These are phyloP conservation scores for Alopecurus myosuroides DNA, from an alignment of 176 grass and related monocot species.

Conservation along the genomic window DNA sequence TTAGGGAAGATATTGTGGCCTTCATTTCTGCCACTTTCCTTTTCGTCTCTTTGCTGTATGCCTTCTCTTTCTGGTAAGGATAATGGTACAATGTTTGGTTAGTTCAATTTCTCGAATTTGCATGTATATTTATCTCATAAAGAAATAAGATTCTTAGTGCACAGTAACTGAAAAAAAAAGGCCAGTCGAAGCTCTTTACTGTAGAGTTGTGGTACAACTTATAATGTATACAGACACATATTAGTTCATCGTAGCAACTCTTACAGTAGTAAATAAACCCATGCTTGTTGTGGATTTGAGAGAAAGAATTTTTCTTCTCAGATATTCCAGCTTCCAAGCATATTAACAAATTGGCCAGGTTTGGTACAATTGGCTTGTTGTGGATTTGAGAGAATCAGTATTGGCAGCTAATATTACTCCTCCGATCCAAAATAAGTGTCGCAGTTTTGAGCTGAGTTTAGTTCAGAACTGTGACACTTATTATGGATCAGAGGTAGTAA, in stretches of 20 bases:
- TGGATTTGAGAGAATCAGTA: neutral
- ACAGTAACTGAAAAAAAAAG: neutral
- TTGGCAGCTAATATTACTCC: neutral
- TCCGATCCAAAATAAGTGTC: too few relatives aligned
- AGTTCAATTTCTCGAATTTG: neutral
- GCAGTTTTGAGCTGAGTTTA: too few relatives aligned
- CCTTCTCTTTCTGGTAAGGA: conserved; percentile 78
- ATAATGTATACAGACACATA: neutral
- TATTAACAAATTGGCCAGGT: neutral
- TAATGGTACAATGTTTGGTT: neutral
- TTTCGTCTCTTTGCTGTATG: conserved; percentile 48
- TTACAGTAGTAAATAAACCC: neutral
- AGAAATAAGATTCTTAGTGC: neutral
- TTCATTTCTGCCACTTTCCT: conserved; percentile 64
- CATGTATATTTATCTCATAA: neutral
- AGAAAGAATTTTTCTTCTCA: too few relatives aligned
- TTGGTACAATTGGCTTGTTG: neutral
- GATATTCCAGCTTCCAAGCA: too few relatives aligned
- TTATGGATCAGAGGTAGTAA: too few relatives aligned
- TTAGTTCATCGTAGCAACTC: neutral
- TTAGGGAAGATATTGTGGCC: conserved; percentile 58
- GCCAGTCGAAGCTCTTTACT: neutral
- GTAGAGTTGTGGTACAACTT: neutral
- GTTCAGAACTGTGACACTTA: too few relatives aligned
- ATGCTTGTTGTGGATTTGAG: neutral